Conservation (phyloP, 2,329 filamentous ascomycete genomes). For the Aspergillus proliferans region DNA sequence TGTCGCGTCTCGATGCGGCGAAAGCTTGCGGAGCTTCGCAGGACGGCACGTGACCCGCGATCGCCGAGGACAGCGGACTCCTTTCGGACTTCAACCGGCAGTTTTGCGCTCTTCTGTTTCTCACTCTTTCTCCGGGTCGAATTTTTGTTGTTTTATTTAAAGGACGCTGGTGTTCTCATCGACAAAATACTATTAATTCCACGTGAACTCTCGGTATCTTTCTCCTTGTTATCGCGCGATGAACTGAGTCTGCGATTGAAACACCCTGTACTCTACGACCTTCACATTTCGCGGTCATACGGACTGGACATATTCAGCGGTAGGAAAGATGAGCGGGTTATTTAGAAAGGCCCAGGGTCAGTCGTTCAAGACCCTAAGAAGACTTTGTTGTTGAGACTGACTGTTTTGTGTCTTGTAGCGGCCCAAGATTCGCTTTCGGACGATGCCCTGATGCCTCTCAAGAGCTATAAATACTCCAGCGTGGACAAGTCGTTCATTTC, state of each 20-base stretch:
- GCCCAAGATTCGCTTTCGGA: conserved; percentile 64
- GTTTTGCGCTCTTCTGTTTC: neutral
- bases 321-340: conserved; percentile 1
- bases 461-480: conserved; percentile 93
- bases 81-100: neutral
- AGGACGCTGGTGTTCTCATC: too few species aligned
- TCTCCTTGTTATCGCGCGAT: neutral
- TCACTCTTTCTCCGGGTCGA: neutral
- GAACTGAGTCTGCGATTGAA: neutral
- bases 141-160: neutral
- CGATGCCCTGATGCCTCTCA: conserved; percentile 83
- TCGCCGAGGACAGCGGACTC: neutral
- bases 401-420: conserved; percentile 18
- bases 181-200: neutral
- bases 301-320: neutral
- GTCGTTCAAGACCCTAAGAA: conserved; percentile 6
- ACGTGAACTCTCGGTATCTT: neutral
- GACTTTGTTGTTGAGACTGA: neutral
- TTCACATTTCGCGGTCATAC: neutral
- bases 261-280: neutral
- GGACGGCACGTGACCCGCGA: neutral
- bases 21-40: conserved; percentile 1
- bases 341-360: conserved; percentile 26
- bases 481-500: conserved; percentile 95
- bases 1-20: conserved; percentile 1